These are phyloP conservation scores for Eragrostis tef DNA, from an alignment of 202 grass and related monocot species.

Conservation along the genomic window DNA sequence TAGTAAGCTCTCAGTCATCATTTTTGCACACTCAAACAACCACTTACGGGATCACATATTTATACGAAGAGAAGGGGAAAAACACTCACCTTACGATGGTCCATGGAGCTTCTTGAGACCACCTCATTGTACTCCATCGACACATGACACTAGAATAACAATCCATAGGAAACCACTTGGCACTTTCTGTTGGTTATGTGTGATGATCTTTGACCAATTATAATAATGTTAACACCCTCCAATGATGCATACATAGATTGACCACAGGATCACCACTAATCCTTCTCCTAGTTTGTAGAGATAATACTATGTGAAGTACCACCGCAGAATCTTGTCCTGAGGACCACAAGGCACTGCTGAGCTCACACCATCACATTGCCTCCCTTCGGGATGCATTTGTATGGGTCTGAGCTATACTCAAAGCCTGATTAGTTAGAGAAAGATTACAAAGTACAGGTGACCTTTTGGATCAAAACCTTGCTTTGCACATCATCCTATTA, in stretches of 20 bases:
- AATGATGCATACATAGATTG: conserved; percentile 36
- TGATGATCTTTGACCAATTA: conserved; percentile 48
- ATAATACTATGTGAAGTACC: conserved; percentile 48
- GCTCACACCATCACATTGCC: conserved; percentile 39
- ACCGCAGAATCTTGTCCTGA: conserved; percentile 48
- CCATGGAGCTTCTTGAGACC: conserved; percentile 24
- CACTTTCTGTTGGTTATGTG: conserved; percentile 37
- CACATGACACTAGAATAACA: conserved; percentile 29
- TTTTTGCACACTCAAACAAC: conserved; percentile 8
- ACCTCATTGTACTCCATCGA: background rate
- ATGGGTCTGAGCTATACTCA: conserved; percentile 51
- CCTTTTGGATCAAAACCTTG: conserved; percentile 35
- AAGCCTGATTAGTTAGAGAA: conserved; percentile 38
- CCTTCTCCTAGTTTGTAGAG: conserved; percentile 26
- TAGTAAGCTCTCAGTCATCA: conserved; percentile 8
- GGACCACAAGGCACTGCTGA: conserved; percentile 52
- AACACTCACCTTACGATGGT: background rate
- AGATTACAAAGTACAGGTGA: conserved; percentile 29
- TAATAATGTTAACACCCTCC: conserved; percentile 56
- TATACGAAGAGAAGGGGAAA: background rate
- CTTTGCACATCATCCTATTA: conserved; percentile 20
- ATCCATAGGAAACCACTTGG: conserved; percentile 42
- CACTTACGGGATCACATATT: conserved; percentile 8
- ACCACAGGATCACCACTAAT: conserved; percentile 36
- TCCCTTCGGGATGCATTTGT: conserved; percentile 49